Evolutionary conservation across 352 stramenopile species (phyloP), one percentile per base, ranked within the genome.

Genomic region (Phytophthora rubi): DNA sequence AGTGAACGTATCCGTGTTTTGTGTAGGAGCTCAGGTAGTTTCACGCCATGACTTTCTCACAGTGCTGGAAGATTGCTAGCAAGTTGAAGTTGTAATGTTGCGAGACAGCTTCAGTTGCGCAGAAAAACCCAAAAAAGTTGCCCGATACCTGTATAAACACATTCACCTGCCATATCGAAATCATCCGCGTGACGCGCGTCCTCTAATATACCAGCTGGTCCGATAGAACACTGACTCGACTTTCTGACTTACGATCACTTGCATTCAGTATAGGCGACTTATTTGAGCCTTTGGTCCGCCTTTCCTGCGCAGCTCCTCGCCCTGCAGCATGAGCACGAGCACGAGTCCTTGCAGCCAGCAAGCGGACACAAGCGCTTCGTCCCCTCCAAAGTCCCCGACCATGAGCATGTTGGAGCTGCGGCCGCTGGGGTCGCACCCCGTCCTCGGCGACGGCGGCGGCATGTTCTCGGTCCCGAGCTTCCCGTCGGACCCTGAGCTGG

Each of bases 401-500:
- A 76, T 76, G 63, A 76, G 64, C 48, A 75, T 75, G 68, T 47
- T 71, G 62, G 68, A 53, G 32, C 45, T 85, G 51, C 66, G 74
- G 33, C 61, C 77, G 59, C 37, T 81, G 76, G 16, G 65, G 32
- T 1, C 51, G 8, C 54, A 83, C 44, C 39, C 56, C 45, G 48
- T 77, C 12, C 32, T 77, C n/a, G 69, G 66, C 57, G 60, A 56
- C 9, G 68, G 71, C 33, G 74, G 70, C 37, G 74, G 71, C 53
- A 79, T 85, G 71, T 82, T 82, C 53, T 77, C 63, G 53, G 33
- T 77, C 55, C 54, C 63, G 37, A 65, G 49, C 49, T 73, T 76
- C 33, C 53, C 64, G 8, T 65, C 61, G 23, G 70, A 74, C 49
- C 52, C 47, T 8, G 53, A 64, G 15, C 54, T 48, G 28, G 47